A percentile compares a stretch with the other conserved stretches of the same genome.
phyloP scores from a whole-genome alignment of 2,329 filamentous ascomycete species.

The Alternaria triticimaculans region DNA sequence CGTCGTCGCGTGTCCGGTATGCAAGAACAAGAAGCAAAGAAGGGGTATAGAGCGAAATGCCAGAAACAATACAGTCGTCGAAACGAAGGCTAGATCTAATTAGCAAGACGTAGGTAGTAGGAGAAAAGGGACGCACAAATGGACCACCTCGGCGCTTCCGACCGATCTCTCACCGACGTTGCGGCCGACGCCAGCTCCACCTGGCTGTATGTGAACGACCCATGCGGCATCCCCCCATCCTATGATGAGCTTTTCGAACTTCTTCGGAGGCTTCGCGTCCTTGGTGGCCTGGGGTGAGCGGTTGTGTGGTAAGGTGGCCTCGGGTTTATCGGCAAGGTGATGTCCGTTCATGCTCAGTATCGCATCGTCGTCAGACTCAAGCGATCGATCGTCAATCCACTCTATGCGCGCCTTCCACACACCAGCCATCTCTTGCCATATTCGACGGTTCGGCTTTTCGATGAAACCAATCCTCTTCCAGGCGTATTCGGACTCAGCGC shows the following conservation, averaged over 20 bases:
- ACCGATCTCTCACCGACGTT: conserved; percentile 72
- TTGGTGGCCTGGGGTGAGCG: conserved; percentile 55
- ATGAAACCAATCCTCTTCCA: conserved; percentile 96
- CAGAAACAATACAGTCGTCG: conserved; percentile 95
- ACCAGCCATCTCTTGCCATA: conserved; percentile 95
- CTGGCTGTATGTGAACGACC: conserved; percentile 89
- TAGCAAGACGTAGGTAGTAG: conserved; percentile 33
- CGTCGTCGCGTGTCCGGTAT: conserved; percentile 78
- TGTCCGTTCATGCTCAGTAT: conserved; percentile 45
- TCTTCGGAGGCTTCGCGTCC: conserved; percentile 38
- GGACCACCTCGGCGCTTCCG: conserved; percentile 86
- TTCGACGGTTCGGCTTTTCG: conserved; percentile 81
- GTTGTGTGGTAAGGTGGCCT: conserved; percentile 48
- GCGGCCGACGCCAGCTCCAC: conserved; percentile 70
- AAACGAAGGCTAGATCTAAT: conserved; percentile 71
- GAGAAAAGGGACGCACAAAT: conserved; percentile 69
- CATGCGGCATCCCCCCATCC: conserved; percentile 97
- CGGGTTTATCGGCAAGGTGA: conserved; percentile 40
- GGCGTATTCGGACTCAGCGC: conserved; percentile 76
- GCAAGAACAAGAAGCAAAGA: conserved; percentile 89
- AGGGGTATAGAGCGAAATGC: conserved; percentile 94
- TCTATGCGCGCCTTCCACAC: conserved; percentile 93
- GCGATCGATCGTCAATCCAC: conserved; percentile 85
- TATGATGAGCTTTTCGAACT: conserved; percentile 78
- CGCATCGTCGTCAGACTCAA: conserved; percentile 74